Base-by-base conservation (phyloP, 768 basidiomycete species). In the Hygrocybe coccinea region DNA sequence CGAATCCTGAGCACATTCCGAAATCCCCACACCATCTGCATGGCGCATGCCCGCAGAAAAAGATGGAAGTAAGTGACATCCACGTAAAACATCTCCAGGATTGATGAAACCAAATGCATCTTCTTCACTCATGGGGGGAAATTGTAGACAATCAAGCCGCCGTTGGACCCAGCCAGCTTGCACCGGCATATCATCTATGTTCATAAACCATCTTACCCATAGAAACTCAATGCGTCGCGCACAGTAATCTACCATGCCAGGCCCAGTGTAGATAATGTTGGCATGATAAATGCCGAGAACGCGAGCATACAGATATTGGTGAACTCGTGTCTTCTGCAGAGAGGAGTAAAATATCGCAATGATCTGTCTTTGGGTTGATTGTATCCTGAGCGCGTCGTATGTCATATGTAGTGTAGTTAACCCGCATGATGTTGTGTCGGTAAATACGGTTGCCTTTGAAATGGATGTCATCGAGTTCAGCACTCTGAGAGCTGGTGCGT, bases 21-120 rank as follows among this genome's bases (percentile, higher is more conserved):
- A 49, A 22, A 58, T 22, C 2, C n/a, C 21, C 15, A 34, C 12
- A 3, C 52, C 33, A 29, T 8, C 38, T 15, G 6, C 21, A 4
- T 35, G 54, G n/a, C 21, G 10, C n/a, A 2, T 45, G 14, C 64
- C 64, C 48, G 64, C 54, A 4, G 53, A 39, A 48, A 71, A 76
- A 1, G 55, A 62, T 1, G 74, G 74, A 11, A 74, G 71, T 0
- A 75, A 41, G 29, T 76, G 72, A 9, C 60, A 60, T 0, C 50
- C 66, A 1, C 64, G 58, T 2, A 76, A 58, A 1, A 75, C 64
- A 0, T 65, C 53, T 0, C 44, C 49, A 1, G 73, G 74, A 52
- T 75, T 67, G 0, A 76, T 17, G 56, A 77, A 76, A 0, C 71
- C 65, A 54, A 75, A 76, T 0, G 71, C 59, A 3, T 54, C 57